A percentile compares a stretch with the other conserved stretches of the same genome.
Conservation (phyloP, 805 yeast genomes). For the Metschnikowia kofuensis region DNA sequence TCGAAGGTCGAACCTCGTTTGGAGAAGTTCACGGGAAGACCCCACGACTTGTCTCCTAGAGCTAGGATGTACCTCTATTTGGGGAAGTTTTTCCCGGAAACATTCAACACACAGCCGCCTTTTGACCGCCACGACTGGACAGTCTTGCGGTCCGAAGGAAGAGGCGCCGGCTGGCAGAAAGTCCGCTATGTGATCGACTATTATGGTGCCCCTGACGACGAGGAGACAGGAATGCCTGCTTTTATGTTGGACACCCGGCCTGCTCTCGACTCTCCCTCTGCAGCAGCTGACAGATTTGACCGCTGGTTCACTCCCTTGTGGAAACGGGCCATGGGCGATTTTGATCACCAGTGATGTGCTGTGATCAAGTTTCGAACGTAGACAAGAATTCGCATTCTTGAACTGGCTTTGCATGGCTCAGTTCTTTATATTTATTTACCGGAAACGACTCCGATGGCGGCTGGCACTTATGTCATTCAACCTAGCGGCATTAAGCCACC, state of each 20-base stretch:
- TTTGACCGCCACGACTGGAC: conserved; percentile 99
- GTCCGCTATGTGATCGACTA: conserved; percentile 94
- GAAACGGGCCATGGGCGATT: conserved; percentile 67
- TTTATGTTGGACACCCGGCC: conserved; percentile 95
- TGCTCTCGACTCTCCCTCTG: conserved; percentile 69
- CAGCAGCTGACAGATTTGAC: conserved; percentile 63
- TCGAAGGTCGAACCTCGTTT: conserved; percentile 69
- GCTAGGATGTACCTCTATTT: conserved; percentile 67
- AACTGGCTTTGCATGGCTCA: background rate
- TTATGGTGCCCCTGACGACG: conserved; percentile 93
- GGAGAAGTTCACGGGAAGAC: conserved; percentile 86
- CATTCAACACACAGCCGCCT: conserved; percentile 77
- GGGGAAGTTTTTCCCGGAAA: conserved; percentile 68
- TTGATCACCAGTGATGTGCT: conserved; percentile 12
- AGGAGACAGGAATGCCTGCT: conserved; percentile 81
- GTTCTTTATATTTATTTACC: too few relatives aligned
- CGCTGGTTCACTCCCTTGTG: conserved; percentile 68
- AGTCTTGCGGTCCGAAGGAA: conserved; percentile 64
- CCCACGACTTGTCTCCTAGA: conserved; percentile 81
- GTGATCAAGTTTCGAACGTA: background rate
- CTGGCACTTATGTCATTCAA: too few relatives aligned
- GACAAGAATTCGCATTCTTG: too few relatives aligned
- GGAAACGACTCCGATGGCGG: too few relatives aligned
- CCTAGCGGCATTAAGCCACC: too few relatives aligned
- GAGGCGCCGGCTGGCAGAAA: conserved; percentile 49